Evolutionary conservation across 2,329 filamentous ascomycete genomes (phyloP).

Genomic region (Penicillium sp.): DNA sequence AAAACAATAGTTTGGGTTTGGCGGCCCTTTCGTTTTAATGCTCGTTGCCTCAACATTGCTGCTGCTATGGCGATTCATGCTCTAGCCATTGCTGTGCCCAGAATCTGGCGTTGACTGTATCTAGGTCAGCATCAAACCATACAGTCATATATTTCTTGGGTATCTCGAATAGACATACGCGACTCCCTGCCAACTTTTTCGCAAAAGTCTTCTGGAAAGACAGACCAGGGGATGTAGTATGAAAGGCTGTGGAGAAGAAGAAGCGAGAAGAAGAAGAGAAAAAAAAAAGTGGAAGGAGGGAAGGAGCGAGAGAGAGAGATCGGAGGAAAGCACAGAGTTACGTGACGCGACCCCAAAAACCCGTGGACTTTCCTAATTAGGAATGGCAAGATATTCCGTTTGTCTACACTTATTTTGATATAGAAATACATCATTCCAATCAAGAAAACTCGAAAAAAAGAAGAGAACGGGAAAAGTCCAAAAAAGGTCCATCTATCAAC

Average conservation of each 20-base stretch:
- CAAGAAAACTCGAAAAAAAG: not conserved
- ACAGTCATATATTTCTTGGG: not conserved
- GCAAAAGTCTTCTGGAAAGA: too few species aligned
- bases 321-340: not conserved
- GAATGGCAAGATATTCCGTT: not conserved
- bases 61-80: too few species aligned
- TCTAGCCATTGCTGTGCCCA: too few species aligned
- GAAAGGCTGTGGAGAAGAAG: too few species aligned
- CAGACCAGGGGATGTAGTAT: too few species aligned
- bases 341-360: not conserved
- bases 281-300: not conserved
- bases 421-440: not conserved
- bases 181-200: too few species aligned
- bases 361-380: not conserved
- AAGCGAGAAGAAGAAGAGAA: not conserved
- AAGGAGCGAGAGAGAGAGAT: too few species aligned
- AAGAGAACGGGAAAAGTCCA: not conserved
- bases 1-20: too few species aligned
- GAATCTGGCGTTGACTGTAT: too few species aligned
- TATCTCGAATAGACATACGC: not conserved
- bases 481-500: not conserved
- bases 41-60: too few species aligned
- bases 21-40: too few species aligned
- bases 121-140: too few species aligned
- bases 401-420: not conserved